Base-by-base conservation (phyloP, 73 alveolate species). In the Paramecium biaurelia region DNA sequence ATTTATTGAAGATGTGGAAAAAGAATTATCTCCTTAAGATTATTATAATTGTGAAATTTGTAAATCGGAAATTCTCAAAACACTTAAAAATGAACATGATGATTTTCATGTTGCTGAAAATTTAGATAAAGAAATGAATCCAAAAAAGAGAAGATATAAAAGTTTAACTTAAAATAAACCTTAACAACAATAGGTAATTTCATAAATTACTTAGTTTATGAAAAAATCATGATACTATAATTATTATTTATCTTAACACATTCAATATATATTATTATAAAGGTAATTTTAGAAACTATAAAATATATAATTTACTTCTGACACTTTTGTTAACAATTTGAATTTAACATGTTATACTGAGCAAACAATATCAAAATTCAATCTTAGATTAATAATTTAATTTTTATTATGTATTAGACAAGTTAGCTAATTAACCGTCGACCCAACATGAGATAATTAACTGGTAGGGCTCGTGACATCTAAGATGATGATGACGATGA, bases 401-500 rank as follows among this genome's bases (percentile, higher is more conserved):
- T 63, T 63, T n/a, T 63, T 63, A 63, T 63, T 63, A 63, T 63
- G 84, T 63, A 30, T 63, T 63, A 63, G 45, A 26, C 18, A 32
- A 63, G 84, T 63, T 32, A 63, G 12, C 84, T 63, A 26, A 63
- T 63, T 63, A 63, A 63, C 45, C 84, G 84, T 63, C 41, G 84
- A 63, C 84, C 84, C 10, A 63, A 63, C 26, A 32, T 63, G 45
- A 63, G 84, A 14, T 63, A 63, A 7, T 63, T 30, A 26, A 63
- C 84, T 63, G 84, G 45, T 63, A 26, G 84, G 26, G 41, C 45
- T 3, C 43, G 84, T 23, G 84, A 63, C 45, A 32, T 63, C 18
- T 74, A 74, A 41, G 87, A 74, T 34, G 87, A 74, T 74, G 87
- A 74, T 34, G 87, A 74, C 15, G 87, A 74, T 41, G 87, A 74